Evolutionary conservation across 2,329 filamentous ascomycete species (phyloP).

Genomic region (Arthrobotrys iridis): DNA sequence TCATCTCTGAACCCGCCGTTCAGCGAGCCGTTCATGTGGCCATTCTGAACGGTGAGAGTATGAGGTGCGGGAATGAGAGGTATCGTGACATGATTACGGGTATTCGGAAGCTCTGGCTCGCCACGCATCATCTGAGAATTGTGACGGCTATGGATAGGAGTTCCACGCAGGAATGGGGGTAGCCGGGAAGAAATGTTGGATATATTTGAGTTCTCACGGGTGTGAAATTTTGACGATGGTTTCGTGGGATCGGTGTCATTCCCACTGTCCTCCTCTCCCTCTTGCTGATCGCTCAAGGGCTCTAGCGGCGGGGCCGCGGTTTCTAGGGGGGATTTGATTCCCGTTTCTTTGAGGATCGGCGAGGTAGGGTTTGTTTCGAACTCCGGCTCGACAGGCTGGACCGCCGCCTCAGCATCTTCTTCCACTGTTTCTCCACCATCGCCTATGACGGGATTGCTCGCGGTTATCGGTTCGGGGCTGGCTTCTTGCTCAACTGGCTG

Average conservation of each 20-base stretch:
- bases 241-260: constrained; percentile 57
- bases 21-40: constrained; percentile 31
- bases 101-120: constrained; percentile 71
- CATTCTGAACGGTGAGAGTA: constrained; percentile 56
- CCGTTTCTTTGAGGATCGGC: constrained; percentile 49
- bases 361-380: constrained; percentile 58
- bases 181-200: constrained; percentile 50
- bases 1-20: constrained; percentile 56
- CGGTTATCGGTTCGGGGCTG: neutral
- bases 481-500: constrained; percentile 15
- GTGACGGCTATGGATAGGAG: constrained; percentile 44
- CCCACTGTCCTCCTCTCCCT: constrained; percentile 55
- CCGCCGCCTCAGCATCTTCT: constrained; percentile 43
- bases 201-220: constrained; percentile 54
- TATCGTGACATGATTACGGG: constrained; percentile 56
- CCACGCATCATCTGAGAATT: constrained; percentile 70
- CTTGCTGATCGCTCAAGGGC: constrained; percentile 49
- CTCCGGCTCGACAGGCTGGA: constrained; percentile 51
- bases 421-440: constrained; percentile 26
- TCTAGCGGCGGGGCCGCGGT: constrained; percentile 55
- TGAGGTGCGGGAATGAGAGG: constrained; percentile 63
- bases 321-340: constrained; percentile 48
- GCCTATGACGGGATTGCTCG: constrained; percentile 14
- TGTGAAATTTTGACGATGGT: constrained; percentile 55
- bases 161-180: constrained; percentile 46